Evolutionary conservation across 2,329 filamentous ascomycete species (phyloP), one percentile per base, ranked within the genome.

Genomic region (Fusarium tanahbumbuense): DNA sequence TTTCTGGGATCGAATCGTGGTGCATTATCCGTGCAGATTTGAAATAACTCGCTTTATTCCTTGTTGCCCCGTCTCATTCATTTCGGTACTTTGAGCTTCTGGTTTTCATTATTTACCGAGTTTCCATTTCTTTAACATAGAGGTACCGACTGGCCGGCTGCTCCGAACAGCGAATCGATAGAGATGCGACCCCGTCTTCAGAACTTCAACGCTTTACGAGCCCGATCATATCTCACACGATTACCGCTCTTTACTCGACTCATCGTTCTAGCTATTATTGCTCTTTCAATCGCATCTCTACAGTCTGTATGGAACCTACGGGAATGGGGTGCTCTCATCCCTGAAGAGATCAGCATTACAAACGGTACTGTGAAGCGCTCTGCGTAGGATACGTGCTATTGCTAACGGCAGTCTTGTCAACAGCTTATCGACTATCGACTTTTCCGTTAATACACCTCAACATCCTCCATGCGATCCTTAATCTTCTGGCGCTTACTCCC

Each of bases 371-470:
- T 44, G 11, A 41, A 46, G 32, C n/a, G 15, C 49, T 28, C 28
- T 23, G 34, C 20, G 40, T 18, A n/a, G 27, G 22, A 37, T 9
- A 11, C n/a, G 34, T 18, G 27, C 22, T 20, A 11, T 25, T 41
- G 22, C 64, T 74, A 50, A 74, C 55, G 2, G 34, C 22, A 49
- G 22, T 28, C 25, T 23, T 54, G 15, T 6, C 20, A 18, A 37
- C 78, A 97, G 94, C 97, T 83, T 95, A 98, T 81, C 91, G 96
- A 66, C 86, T 97, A 37, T 98, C 97, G 78, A 97, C 95, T 1
- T 99, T 93, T 77, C 93, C 94, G 1, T 84, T 99, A 60, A 89
- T 98, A 64, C 96, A 99, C 78, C 80, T 89, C 46, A 92, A 91
- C 74, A 86, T 97, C 78, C 84, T 97, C 73, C 96, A 98, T 80